Percentiles rank a stretch among this genome's conserved stretches.
Conservation (phyloP, 2,329 filamentous ascomycete genomes). For the Aspergillus sp. region DNA sequence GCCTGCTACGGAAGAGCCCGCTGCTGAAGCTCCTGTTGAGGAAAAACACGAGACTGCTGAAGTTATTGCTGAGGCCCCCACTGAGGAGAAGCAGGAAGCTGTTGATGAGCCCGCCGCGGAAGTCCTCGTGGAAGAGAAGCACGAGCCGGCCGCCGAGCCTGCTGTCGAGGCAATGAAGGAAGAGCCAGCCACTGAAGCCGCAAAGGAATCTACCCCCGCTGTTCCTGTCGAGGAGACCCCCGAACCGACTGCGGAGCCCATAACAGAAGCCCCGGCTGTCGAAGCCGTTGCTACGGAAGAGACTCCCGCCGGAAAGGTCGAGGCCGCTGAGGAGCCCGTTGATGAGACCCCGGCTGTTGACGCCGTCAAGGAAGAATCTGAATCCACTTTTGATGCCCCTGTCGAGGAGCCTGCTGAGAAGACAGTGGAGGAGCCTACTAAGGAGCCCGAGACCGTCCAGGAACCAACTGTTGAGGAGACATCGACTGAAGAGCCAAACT, state of each 20-base stretch:
- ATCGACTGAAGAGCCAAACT: neutral
- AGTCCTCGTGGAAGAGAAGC: too few species aligned
- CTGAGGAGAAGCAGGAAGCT: neutral
- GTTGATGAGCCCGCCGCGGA: neutral
- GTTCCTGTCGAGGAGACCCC: conserved; percentile 2
- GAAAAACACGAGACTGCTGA: neutral
- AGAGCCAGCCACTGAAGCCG: neutral
- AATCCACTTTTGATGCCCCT: too few species aligned
- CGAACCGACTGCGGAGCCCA: conserved; percentile 1
- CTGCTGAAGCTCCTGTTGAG: conserved; percentile 1
- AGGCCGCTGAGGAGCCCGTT: conserved; percentile 3
- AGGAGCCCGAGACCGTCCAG: conserved; percentile 1
- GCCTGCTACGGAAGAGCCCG: neutral
- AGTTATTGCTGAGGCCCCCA: too few species aligned
- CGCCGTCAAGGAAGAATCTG: neutral
- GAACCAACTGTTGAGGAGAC: conserved; percentile 5
- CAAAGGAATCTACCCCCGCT: conserved; percentile 2
- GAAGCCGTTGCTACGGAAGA: conserved; percentile 3
- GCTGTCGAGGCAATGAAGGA: too few species aligned
- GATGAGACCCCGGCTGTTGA: conserved; percentile 1
- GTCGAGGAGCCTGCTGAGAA: too few species aligned
- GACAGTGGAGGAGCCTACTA: neutral
- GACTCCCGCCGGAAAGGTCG: conserved; percentile 1
- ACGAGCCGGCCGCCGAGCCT: neutral
- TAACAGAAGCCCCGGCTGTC: neutral